A percentile compares a stretch with the other conserved stretches of the same genome.
phyloP scores from a whole-genome alignment of 2,329 filamentous ascomycete species.

The Neoascochyta sp. region DNA sequence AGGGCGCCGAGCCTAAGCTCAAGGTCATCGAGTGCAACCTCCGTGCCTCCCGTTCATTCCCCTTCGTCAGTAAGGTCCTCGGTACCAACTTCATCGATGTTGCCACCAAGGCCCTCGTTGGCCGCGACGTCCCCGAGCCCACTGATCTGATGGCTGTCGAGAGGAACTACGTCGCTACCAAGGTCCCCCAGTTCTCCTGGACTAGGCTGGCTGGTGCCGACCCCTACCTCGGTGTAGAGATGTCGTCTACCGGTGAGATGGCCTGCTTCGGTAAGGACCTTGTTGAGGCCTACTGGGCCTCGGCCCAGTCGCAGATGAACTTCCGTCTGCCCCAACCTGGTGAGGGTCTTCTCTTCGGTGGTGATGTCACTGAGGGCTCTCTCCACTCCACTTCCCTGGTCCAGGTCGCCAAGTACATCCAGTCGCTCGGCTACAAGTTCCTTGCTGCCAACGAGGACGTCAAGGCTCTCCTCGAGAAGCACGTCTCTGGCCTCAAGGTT shows the following conservation, averaged over 20 bases:
- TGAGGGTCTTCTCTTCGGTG: slow-evolving; percentile 91
- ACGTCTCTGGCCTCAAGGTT: slow-evolving; percentile 65
- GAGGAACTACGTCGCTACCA: slow-evolving; percentile 91
- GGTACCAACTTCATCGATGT: slow-evolving; percentile 96
- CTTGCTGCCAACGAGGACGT: slow-evolving; percentile 78
- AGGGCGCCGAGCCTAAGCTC: slow-evolving; percentile 69
- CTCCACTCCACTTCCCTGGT: slow-evolving; percentile 62
- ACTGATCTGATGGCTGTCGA: slow-evolving; percentile 84
- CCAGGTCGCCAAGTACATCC: slow-evolving; percentile 78
- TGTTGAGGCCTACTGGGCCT: slow-evolving; percentile 96
- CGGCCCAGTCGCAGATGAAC: slow-evolving; percentile 97
- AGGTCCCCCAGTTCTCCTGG: slow-evolving; percentile 99
- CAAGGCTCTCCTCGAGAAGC: slow-evolving; percentile 76
- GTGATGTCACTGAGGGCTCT: slow-evolving; percentile 58
- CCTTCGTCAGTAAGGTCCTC: slow-evolving; percentile 95
- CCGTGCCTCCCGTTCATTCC: slow-evolving; percentile 94
- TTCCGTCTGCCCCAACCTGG: slow-evolving; percentile 94
- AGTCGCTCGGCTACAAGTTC: slow-evolving; percentile 90
- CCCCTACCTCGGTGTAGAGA: slow-evolving; percentile 96
- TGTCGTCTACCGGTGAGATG: slow-evolving; percentile 96
- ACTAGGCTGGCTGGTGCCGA: slow-evolving; percentile 95
- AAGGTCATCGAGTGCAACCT: slow-evolving; percentile 99
- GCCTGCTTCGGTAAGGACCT: slow-evolving; percentile 97
- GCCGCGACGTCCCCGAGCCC: slow-evolving; percentile 77
- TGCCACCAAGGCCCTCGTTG: slow-evolving; percentile 87